These are phyloP conservation scores for Coleophoma eucalyptorum DNA, from an alignment of 2,329 filamentous ascomycete genomes.

Conservation along the genomic window DNA sequence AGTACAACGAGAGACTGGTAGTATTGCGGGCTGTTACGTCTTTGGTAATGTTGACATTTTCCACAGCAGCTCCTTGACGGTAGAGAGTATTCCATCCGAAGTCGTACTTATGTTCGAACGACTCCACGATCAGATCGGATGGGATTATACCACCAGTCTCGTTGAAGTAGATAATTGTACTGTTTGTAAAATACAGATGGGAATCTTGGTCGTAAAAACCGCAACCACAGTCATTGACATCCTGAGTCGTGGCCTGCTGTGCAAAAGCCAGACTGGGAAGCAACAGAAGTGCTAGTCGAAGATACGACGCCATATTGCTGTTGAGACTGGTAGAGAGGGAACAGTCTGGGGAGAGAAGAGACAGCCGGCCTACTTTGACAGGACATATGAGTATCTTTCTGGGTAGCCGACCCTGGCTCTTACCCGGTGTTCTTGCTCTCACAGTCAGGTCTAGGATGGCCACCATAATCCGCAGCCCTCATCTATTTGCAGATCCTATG, in stretches of 20 bases:
- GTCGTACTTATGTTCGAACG: slow-evolving; percentile 39
- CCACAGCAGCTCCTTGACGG: slow-evolving; percentile 34
- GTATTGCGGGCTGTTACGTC: slow-evolving; percentile 4
- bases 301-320: not conserved
- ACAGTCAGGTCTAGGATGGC: no score
- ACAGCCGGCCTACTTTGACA: no score
- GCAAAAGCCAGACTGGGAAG: not conserved
- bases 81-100: slow-evolving; percentile 42
- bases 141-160: slow-evolving; percentile 32
- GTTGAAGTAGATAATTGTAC: slow-evolving; percentile 46
- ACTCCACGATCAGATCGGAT: slow-evolving; percentile 32
- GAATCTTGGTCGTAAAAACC: slow-evolving; percentile 38
- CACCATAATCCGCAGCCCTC: no score
- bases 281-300: not conserved
- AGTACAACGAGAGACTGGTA: slow-evolving; percentile 4
- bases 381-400: no score
- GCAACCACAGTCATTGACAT: slow-evolving; percentile 33
- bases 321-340: not conserved
- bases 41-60: slow-evolving; percentile 33
- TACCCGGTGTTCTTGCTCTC: no score
- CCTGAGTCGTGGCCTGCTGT: not conserved
- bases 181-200: slow-evolving; percentile 38
- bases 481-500: no score
- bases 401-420: no score
- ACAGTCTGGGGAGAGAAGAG: not conserved